Conservation (phyloP, 805 yeast genomes). For the Yamadazyma paraphyllophila region DNA sequence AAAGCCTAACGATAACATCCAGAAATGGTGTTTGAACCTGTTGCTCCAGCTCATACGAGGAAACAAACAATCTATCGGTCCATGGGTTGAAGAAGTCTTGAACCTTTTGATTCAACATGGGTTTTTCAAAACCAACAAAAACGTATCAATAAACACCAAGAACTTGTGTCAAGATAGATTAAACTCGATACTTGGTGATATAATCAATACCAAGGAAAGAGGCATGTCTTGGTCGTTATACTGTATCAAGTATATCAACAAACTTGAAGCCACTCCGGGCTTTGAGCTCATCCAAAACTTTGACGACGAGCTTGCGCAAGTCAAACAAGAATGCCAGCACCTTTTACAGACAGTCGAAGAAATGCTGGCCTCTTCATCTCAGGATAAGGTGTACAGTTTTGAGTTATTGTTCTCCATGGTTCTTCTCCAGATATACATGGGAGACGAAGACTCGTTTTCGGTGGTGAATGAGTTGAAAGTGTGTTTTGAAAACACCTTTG, state of each 20-base stretch:
- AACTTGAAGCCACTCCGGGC: conserved; percentile 22
- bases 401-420: conserved; percentile 77
- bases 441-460: conserved; percentile 72
- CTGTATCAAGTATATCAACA: conserved; percentile 40
- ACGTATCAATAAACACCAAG: conserved; percentile 33
- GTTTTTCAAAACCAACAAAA: conserved; percentile 30
- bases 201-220: conserved; percentile 44
- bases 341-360: conserved; percentile 32
- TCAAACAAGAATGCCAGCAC: conserved; percentile 48
- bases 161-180: conserved; percentile 59
- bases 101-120: conserved; percentile 39
- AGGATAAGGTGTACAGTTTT: conserved; percentile 56
- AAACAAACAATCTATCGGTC: conserved; percentile 31
- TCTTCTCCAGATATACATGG: conserved; percentile 71
- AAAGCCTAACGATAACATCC: conserved; percentile 33
- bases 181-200: conserved; percentile 62
- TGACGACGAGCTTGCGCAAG: conserved; percentile 55
- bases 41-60: conserved; percentile 51
- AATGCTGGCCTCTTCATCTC: conserved; percentile 14
- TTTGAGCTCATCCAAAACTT: conserved; percentile 33
- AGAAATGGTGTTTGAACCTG: conserved; percentile 61
- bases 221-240: conserved; percentile 62
- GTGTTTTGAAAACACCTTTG: conserved; percentile 50
- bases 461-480: conserved; percentile 69
- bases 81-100: conserved; percentile 34